A percentile compares a stretch with the other conserved stretches of the same genome.
These are phyloP conservation scores for Plectosphaerella plurivora DNA, from an alignment of 2,329 filamentous ascomycete genomes.

Conservation along the genomic window DNA sequence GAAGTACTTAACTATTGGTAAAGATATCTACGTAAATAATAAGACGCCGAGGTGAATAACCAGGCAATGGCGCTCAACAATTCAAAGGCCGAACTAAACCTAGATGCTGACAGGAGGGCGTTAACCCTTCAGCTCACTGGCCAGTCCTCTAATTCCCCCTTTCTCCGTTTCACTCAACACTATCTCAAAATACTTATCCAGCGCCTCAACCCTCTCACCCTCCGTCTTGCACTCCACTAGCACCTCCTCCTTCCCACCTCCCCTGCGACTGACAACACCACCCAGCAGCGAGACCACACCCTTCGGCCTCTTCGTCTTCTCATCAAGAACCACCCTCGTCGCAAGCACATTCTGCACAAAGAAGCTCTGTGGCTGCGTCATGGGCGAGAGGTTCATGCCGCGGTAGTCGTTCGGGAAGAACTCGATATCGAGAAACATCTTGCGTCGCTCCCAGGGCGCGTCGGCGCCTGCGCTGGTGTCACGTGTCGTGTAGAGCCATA, in stretches of 20 bases:
- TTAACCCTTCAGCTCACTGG: constrained; percentile 8
- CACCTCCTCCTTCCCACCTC: constrained; percentile 31
- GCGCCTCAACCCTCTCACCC: constrained; percentile 39
- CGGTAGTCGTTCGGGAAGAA: constrained; percentile 41
- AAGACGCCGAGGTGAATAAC: too few species aligned
- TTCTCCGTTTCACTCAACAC: constrained; percentile 39
- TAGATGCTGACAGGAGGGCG: neutral
- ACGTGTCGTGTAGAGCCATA: constrained; percentile 33
- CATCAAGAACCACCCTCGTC: constrained; percentile 21
- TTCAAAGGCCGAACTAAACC: neutral
- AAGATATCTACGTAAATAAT: too few species aligned
- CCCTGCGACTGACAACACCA: constrained; percentile 37
- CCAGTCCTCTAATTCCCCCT: constrained; percentile 38
- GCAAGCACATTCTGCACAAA: constrained; percentile 33
- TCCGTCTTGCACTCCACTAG: constrained; percentile 40
- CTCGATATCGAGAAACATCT: constrained; percentile 48
- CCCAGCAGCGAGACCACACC: constrained; percentile 40
- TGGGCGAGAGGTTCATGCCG: constrained; percentile 38
- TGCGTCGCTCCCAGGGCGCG: constrained; percentile 38
- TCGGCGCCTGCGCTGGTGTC: constrained; percentile 13
- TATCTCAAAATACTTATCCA: constrained; percentile 47
- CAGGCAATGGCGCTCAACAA: neutral
- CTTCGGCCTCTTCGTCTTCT: constrained; percentile 7
- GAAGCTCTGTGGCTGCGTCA: constrained; percentile 27
- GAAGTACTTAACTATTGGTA: too few species aligned